phyloP scores from a whole-genome alignment of 2,329 filamentous ascomycete genomes.

The Ilyonectria mors-panacis region DNA sequence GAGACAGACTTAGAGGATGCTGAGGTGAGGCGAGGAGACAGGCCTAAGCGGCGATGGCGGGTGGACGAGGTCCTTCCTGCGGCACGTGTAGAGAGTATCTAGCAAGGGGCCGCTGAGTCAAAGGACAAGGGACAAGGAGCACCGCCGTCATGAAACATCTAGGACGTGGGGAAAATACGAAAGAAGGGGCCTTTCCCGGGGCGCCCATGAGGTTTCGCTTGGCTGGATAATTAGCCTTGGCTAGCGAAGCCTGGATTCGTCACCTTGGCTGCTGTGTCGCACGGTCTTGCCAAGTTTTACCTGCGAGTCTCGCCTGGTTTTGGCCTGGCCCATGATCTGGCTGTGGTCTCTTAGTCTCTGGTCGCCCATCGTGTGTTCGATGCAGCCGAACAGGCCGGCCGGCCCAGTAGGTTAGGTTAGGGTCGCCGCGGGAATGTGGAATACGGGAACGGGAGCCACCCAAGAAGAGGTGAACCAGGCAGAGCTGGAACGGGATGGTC shows the following conservation, averaged over 20 bases:
- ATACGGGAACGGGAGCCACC: conserved; percentile 19
- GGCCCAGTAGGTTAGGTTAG: conserved; percentile 11
- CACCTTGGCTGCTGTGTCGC: not conserved
- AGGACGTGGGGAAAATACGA: conserved; percentile 50
- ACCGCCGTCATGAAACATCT: conserved; percentile 46
- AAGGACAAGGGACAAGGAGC: conserved; percentile 31
- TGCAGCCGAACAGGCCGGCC: conserved; percentile 11
- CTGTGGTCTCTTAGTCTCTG: not conserved
- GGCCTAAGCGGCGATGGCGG: conserved; percentile 1
- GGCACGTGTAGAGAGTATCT: conserved; percentile 39
- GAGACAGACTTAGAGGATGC: not conserved
- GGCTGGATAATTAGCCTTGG: conserved; percentile 21
- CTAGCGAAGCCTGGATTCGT: conserved; percentile 6
- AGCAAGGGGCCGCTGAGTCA: conserved; percentile 21
- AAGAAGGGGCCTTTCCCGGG: conserved; percentile 35
- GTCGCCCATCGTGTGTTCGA: conserved; percentile 1
- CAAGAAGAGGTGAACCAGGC: conserved; percentile 36
- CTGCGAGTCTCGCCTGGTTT: not conserved
- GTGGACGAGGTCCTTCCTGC: conserved; percentile 38
- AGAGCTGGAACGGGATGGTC: conserved; percentile 43
- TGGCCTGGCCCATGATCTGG: not conserved
- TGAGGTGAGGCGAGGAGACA: conserved; percentile 8
- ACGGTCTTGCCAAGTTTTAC: not conserved
- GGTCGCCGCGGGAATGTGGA: conserved; percentile 1
- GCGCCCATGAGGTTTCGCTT: conserved; percentile 16